Evolutionary conservation across 768 basidiomycete species (phyloP).

Genomic region (Leccinum rimulosum): DNA sequence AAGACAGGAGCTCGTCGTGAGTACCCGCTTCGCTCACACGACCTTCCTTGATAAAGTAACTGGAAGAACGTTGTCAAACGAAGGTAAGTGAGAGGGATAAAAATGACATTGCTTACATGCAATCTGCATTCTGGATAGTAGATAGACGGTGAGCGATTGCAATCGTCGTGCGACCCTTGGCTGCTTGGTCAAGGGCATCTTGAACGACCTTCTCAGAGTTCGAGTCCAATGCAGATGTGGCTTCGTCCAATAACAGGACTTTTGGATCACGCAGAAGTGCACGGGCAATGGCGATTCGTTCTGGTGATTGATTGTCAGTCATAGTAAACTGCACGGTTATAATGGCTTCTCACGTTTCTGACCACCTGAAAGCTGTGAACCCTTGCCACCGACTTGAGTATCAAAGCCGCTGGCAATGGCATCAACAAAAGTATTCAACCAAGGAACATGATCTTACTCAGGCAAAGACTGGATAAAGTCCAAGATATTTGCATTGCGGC

Average conservation of each 20-base stretch:
- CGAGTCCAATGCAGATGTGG: constrained; percentile 88
- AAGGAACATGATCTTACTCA: constrained; percentile 46
- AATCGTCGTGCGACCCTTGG: constrained; percentile 89
- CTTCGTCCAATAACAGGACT: constrained; percentile 85
- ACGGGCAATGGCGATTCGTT: constrained; percentile 82
- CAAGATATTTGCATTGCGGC: constrained; percentile 84
- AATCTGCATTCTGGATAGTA: constrained; percentile 88
- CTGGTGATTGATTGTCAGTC: constrained; percentile 21
- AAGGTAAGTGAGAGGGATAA: background rate
- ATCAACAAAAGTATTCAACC: constrained; percentile 6
- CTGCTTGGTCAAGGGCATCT: constrained; percentile 87
- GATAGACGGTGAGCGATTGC: constrained; percentile 96
- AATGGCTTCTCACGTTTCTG: constrained; percentile 64
- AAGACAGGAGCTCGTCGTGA: constrained; percentile 74
- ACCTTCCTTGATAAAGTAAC: constrained; percentile 89
- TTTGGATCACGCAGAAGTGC: constrained; percentile 90
- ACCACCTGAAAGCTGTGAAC: constrained; percentile 84
- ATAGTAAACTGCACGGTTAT: background rate
- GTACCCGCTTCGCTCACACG: constrained; percentile 82
- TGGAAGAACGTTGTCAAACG: constrained; percentile 34
- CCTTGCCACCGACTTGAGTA: constrained; percentile 88
- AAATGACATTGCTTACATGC: constrained; percentile 57
- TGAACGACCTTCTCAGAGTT: constrained; percentile 95
- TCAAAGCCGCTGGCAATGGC: constrained; percentile 70
- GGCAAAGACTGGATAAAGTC: constrained; percentile 87